phyloP scores from a whole-genome alignment of 352 stramenopile species.

The Globisporangium splendens region DNA sequence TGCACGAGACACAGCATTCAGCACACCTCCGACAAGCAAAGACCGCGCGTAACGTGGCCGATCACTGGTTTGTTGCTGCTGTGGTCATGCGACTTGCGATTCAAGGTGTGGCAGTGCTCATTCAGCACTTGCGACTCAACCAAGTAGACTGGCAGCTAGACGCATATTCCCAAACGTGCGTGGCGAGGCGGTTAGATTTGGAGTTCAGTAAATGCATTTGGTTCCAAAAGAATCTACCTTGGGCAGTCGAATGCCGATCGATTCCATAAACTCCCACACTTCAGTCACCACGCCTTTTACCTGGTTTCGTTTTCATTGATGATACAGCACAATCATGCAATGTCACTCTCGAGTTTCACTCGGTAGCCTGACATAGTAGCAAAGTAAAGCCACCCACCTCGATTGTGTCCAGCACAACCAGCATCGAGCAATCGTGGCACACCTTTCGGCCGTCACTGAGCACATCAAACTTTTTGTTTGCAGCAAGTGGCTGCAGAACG shows the following conservation, averaged over 20 bases:
- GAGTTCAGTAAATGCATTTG: not conserved
- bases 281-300: slow-evolving; percentile 42
- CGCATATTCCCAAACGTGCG: not conserved
- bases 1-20: not conserved
- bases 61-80: slow-evolving; percentile 25
- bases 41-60: slow-evolving; percentile 41
- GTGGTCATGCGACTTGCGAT: slow-evolving; percentile 22
- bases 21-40: slow-evolving; percentile 44
- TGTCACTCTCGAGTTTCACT: too few relatives aligned
- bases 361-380: too few relatives aligned
- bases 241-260: slow-evolving; percentile 59
- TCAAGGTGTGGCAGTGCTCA: slow-evolving; percentile 29
- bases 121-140: slow-evolving; percentile 57
- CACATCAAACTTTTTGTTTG: slow-evolving; percentile 43
- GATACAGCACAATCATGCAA: not conserved
- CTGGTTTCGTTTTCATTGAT: slow-evolving; percentile 7
- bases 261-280: slow-evolving; percentile 69
- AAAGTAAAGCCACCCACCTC: slow-evolving; percentile 27
- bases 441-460: slow-evolving; percentile 64
- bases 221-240: slow-evolving; percentile 19
- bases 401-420: slow-evolving; percentile 54
- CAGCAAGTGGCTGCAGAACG: slow-evolving; percentile 20
- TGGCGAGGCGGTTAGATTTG: too few relatives aligned
- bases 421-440: slow-evolving; percentile 58
- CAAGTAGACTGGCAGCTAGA: slow-evolving; percentile 60